phyloP scores from a whole-genome alignment of 306 rosid genomes.

The Dalbergia cultrata region DNA sequence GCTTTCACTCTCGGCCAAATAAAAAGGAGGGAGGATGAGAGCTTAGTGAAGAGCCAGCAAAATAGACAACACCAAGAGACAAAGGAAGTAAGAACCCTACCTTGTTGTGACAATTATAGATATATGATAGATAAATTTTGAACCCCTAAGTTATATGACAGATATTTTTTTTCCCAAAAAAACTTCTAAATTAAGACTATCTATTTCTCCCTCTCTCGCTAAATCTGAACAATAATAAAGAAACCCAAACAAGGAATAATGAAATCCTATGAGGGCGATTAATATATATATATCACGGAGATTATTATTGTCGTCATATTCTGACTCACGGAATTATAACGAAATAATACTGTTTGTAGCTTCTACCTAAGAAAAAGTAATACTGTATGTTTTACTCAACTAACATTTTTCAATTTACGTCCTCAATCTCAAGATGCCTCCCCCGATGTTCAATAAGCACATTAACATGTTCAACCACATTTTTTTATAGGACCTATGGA shows the following conservation, averaged over 20 bases:
- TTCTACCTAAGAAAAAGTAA: not conserved
- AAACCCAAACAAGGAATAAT: not conserved
- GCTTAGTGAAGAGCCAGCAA: slow-evolving; percentile 37
- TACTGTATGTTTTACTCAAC: not conserved
- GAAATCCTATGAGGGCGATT: slow-evolving; percentile 15
- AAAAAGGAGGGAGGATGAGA: not conserved
- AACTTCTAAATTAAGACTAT: slow-evolving; percentile 3
- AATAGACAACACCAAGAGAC: slow-evolving; percentile 44
- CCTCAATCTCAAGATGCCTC: slow-evolving; percentile 57
- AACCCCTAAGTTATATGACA: not conserved
- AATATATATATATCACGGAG: not conserved
- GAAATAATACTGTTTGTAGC: not conserved
- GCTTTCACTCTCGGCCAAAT: slow-evolving; percentile 36
- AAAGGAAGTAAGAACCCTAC: slow-evolving; percentile 35
- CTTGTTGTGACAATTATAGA: slow-evolving; percentile 21
- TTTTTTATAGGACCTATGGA: slow-evolving; percentile 38
- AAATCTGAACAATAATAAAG: not conserved
- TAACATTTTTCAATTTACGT: slow-evolving; percentile 22
- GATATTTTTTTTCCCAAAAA: not conserved
- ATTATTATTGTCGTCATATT: not conserved
- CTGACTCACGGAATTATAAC: slow-evolving; percentile 1
- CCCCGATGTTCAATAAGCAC: slow-evolving; percentile 33
- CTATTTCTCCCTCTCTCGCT: not conserved
- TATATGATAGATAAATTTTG: not conserved
- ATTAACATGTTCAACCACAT: slow-evolving; percentile 16